A percentile compares a stretch with the other conserved stretches of the same genome.
Evolutionary conservation across 148 eudicot species (phyloP).

Genomic region (Mesembryanthemum crystallinum): DNA sequence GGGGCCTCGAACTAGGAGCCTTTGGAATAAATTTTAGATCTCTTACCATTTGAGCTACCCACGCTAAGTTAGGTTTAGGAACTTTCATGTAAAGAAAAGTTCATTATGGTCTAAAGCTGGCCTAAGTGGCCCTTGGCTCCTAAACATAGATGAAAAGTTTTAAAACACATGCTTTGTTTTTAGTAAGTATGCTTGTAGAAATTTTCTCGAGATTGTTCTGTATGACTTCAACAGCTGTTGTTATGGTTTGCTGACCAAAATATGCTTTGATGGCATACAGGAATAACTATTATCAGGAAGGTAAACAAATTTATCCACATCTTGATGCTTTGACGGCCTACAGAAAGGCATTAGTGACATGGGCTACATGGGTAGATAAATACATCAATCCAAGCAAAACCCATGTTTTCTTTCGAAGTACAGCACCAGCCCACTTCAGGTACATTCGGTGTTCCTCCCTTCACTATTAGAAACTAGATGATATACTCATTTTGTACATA

Average conservation of each 20-base stretch:
- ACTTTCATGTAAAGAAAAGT: too few relatives aligned
- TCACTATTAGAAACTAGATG: neutral
- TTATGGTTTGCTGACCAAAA: neutral
- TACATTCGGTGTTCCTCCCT: constrained; percentile 19
- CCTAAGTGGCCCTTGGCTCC: neutral
- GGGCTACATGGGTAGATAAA: constrained; percentile 87
- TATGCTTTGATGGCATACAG: constrained; percentile 33
- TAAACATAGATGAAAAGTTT: neutral
- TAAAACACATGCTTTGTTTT: neutral
- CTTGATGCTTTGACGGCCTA: constrained; percentile 71
- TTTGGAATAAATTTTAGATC: too few relatives aligned
- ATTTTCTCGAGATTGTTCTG: neutral
- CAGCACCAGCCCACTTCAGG: constrained; percentile 97
- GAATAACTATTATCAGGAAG: constrained; percentile 87
- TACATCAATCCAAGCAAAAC: constrained; percentile 60
- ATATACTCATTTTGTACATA: neutral
- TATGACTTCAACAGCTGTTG: neutral
- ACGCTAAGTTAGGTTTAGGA: too few relatives aligned
- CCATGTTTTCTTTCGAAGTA: constrained; percentile 77
- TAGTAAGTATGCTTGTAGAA: neutral
- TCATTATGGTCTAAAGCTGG: neutral
- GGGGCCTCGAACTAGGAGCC: too few relatives aligned
- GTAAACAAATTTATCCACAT: constrained; percentile 61
- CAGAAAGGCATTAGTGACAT: constrained; percentile 59
- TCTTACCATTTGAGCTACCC: too few relatives aligned